Evolutionary conservation across 768 basidiomycete genomes (phyloP), one percentile per base, ranked within the genome.

Genomic region (Boletus edulis): DNA sequence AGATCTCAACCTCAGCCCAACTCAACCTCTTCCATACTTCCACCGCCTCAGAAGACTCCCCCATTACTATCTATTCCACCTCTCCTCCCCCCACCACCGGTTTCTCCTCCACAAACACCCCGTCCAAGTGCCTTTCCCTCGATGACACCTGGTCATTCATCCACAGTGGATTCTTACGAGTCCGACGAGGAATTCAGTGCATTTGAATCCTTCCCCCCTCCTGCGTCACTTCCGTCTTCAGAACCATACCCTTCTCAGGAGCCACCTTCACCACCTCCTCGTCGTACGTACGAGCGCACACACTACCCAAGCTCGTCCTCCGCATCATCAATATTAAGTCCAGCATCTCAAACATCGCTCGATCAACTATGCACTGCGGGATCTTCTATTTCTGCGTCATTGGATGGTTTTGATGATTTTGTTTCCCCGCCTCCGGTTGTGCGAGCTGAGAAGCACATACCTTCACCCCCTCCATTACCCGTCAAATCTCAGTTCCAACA

Each of bases 161-260:
- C 55, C 35, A 40, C 54, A 15, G 51, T 20, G 17, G 63, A 68
- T 35, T 63, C 68, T 48, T 39, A 56, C 15, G 62, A 58, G 40
- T 75, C 79, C 1, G 67, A 73, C 38, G 75, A 76, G 52, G 82
- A 84, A 46, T 88, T 85, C 60, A 73, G 78, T 6, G 81, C 82
- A 38, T 80, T 81, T 61, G 57, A 70, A 49, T 69, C 72, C 5
- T 71, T 74, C 22, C 59, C 74, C 7, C 47, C 63, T 18, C 34
- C 48, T 39, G 45, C 62, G 1, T 48, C 50, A 44, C 55, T 53
- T 45, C 48, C 54, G 14, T 41, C 49, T 35, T 43, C 39, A 15
- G 18, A 50, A 45, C 12, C 58, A 57, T 46, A 56, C 49, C 57
- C 50, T 35, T 50, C 46, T 42, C 62, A n/a, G 39, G 39, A 57